phyloP scores from a whole-genome alignment of 305 asterid species.

The Fraxinus velutina region DNA sequence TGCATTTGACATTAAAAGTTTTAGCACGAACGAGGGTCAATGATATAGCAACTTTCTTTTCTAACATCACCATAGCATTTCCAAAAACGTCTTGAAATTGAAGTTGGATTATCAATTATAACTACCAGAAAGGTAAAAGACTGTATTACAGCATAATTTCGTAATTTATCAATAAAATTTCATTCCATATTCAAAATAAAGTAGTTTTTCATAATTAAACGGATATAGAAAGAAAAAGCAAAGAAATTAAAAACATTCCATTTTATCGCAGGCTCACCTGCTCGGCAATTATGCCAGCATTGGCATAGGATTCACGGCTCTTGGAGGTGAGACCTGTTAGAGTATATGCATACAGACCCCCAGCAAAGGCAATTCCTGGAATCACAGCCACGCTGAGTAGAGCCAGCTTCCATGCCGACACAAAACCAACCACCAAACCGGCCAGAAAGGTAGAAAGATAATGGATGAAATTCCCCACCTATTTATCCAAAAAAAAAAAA shows the following conservation, averaged over 20 bases:
- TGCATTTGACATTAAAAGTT: slow-evolving; percentile 25
- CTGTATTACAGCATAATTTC: not conserved
- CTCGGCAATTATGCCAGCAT: slow-evolving; percentile 90
- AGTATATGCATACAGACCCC: slow-evolving; percentile 87
- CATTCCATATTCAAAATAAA: not conserved
- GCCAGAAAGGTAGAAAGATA: slow-evolving; percentile 98
- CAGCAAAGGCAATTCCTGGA: slow-evolving; percentile 98
- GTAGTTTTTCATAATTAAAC: no score
- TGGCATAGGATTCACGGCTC: slow-evolving; percentile 94
- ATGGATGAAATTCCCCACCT: slow-evolving; percentile 98
- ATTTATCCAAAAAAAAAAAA: not conserved
- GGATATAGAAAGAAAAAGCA: not conserved
- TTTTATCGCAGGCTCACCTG: slow-evolving; percentile 53
- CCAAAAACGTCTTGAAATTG: not conserved
- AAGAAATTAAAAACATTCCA: no score
- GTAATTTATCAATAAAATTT: not conserved
- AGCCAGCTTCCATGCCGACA: slow-evolving; percentile 94
- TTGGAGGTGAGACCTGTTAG: slow-evolving; percentile 95
- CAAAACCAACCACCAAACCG: slow-evolving; percentile 97
- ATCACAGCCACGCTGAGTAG: slow-evolving; percentile 94
- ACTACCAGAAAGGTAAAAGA: not conserved
- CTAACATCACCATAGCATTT: not conserved
- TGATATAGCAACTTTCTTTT: not conserved
- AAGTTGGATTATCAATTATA: not conserved
- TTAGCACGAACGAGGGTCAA: not conserved